Conservation (phyloP, 2,329 filamentous ascomycete genomes). For the Aspergillus fischeri region DNA sequence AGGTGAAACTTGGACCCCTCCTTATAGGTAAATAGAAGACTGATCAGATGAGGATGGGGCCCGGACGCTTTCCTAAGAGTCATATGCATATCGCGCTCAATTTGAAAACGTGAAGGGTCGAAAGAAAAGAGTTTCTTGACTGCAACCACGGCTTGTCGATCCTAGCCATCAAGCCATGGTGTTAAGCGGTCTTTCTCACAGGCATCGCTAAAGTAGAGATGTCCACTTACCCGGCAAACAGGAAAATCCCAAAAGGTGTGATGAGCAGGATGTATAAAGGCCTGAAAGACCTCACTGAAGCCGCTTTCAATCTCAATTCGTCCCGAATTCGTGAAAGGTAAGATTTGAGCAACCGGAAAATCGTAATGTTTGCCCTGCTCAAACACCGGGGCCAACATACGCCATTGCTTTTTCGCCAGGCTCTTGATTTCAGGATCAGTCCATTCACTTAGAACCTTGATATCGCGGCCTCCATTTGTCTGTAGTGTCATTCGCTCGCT, state of each 20-base stretch:
- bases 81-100: background rate
- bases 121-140: background rate
- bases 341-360: background rate
- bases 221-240: background rate
- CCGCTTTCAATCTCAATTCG: background rate
- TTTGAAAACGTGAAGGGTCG: background rate
- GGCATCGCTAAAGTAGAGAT: background rate
- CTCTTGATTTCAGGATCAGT: background rate
- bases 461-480: background rate
- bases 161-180: background rate
- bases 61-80: background rate
- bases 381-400: constrained; percentile 6
- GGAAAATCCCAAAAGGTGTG: constrained; percentile 2
- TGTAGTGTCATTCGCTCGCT: background rate
- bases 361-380: background rate
- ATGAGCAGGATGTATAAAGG: constrained; percentile 9
- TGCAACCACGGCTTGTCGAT: background rate
- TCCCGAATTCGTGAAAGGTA: constrained; percentile 1
- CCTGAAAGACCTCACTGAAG: constrained; percentile 6
- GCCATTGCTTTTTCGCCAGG: constrained; percentile 5
- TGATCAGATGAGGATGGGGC: constrained; percentile 19
- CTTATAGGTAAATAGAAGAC: constrained; percentile 25
- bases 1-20: constrained; percentile 19
- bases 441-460: background rate
- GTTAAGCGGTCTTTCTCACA: background rate